Evolutionary conservation across 2,329 filamentous ascomycete species (phyloP).

Genomic region (Fusarium nelsonii): DNA sequence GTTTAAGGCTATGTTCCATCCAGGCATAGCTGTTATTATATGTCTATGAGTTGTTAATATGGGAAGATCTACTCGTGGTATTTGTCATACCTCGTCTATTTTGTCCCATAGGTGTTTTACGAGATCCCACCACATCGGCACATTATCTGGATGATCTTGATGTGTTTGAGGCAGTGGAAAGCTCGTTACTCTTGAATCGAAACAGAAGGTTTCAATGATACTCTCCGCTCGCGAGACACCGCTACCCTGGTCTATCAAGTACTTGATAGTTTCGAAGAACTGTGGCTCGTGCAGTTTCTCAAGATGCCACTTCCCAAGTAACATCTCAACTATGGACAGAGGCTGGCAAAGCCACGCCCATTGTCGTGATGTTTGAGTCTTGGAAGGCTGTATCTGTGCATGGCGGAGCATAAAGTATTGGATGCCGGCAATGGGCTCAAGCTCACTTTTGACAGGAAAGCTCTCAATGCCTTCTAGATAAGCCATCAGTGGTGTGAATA

Average conservation of each 20-base stretch:
- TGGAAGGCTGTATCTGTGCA: neutral
- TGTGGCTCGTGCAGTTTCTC: neutral
- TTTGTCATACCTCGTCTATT: neutral
- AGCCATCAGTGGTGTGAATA: neutral
- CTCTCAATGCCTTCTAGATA: neutral
- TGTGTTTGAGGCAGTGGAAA: neutral
- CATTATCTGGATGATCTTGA: neutral
- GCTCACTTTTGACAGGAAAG: neutral
- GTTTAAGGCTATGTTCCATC: neutral
- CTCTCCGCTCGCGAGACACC: neutral
- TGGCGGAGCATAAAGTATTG: neutral
- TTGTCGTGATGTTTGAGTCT: no score
- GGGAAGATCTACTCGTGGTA: fast-evolving
- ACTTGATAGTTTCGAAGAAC: neutral
- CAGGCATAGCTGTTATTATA: neutral
- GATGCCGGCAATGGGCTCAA: neutral
- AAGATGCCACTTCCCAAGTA: neutral
- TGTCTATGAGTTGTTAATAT: fast-evolving
- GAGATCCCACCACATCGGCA: neutral
- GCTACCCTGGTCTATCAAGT: neutral
- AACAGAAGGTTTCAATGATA: neutral
- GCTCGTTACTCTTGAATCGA: neutral
- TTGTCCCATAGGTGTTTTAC: neutral
- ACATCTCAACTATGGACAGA: neutral
- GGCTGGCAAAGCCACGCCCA: neutral